Base-by-base conservation (phyloP, 306 rosid species). In the Crotalaria pallida region DNA sequence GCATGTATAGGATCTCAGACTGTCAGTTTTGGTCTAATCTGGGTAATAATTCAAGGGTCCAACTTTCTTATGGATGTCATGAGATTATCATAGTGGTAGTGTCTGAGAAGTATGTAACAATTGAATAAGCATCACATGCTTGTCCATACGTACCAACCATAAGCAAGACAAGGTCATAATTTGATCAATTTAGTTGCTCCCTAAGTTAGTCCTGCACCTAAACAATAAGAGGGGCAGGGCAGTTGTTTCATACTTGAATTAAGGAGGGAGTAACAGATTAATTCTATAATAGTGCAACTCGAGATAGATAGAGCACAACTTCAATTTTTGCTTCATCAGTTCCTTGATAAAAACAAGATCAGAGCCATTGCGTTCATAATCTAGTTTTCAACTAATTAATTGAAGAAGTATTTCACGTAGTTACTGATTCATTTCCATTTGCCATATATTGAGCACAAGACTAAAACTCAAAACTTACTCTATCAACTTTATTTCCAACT, bases 401-500 rank as follows among this genome's bases (percentile, higher is more conserved):
- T 61, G 44, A 51, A 40, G 43, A 70, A 66, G 48, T 11, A 59
- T 29, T 22, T 31, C 31, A 18, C 34, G 19, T 18, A 44, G n/a
- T 49, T 68, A 48, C 26, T 49, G 53, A 27, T 55, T 60, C 24
- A 16, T 57, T 77, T 65, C 63, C 52, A 24, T 49, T 61, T 19
- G 12, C 70, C 59, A 47, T 13, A 71, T 53, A 58, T 48, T 57
- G 1, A 60, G 69, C 40, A 45, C 33, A 49, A 67, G 34, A 69
- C 11, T 22, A 64, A 64, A 45, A 73, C 19, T 53, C 19, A 47
- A 76, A 80, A 76, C 91, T 87, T 86, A 95, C 99, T 53, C 83
- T 83, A 65, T 95, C 99, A 76, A 95, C 96, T 86, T 95, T 95
- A 50, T 95, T 95, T 51, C 99, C 99, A 26, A 95, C 97, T 24